These are phyloP conservation scores for Yamadazyma sp. DNA, from an alignment of 1,139 yeast species.

Conservation along the genomic window DNA sequence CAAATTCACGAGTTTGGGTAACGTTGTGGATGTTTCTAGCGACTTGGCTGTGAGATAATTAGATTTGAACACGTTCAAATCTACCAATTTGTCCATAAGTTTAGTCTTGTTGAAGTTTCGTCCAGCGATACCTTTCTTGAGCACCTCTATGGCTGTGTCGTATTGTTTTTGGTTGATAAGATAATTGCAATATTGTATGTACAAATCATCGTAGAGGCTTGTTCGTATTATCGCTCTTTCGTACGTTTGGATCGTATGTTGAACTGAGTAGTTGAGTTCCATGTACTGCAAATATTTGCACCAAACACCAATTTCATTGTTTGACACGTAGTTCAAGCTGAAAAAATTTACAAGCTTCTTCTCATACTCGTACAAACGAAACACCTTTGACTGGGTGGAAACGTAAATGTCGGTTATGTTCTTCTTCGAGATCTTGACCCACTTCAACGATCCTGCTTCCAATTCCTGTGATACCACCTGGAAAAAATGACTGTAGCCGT, in stretches of 20 bases:
- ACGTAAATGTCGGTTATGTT: conserved; percentile 53
- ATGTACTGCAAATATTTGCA: conserved; percentile 55
- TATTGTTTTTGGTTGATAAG: conserved; percentile 28
- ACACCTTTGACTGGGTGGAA: conserved; percentile 60
- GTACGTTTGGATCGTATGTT: conserved; percentile 42
- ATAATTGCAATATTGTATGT: conserved; percentile 62
- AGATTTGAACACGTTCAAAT: conserved; percentile 33
- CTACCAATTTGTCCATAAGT: conserved; percentile 37
- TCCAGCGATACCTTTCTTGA: conserved; percentile 33
- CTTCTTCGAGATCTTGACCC: conserved; percentile 27
- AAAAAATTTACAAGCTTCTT: conserved; percentile 52
- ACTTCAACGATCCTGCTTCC: conserved; percentile 27
- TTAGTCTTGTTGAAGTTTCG: conserved; percentile 21
- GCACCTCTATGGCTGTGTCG: conserved; percentile 34
- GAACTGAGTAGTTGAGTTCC: conserved; percentile 37
- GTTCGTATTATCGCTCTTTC: conserved; percentile 58
- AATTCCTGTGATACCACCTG: conserved; percentile 42
- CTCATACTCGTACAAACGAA: conserved; percentile 66
- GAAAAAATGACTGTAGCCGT: conserved; percentile 65
- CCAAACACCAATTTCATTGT: conserved; percentile 59
- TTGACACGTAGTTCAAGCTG: conserved; percentile 40
- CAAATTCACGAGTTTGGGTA: conserved; percentile 37
- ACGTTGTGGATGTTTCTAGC: conserved; percentile 15
- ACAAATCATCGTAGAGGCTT: conserved; percentile 53
- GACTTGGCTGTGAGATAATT: conserved; percentile 39